These are phyloP conservation scores for Pseudozyma thailandica DNA, from an alignment of 1,284 basidiomycete genomes.

Conservation along the genomic window DNA sequence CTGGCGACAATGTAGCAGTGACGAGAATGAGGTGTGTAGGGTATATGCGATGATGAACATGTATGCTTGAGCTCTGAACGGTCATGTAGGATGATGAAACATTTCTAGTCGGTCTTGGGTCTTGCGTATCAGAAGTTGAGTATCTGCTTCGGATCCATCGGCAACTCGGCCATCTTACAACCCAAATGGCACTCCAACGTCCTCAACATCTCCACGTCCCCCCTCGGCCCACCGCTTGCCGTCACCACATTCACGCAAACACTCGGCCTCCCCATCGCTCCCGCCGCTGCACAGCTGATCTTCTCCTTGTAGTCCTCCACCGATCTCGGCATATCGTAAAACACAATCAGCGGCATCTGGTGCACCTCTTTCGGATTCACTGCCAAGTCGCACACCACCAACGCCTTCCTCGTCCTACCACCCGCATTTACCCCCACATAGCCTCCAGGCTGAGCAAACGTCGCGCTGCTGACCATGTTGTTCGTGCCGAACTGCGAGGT, in stretches of 20 bases:
- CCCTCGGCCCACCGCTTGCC: slow-evolving; percentile 80
- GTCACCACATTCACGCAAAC: slow-evolving; percentile 95
- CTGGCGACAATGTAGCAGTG: no score
- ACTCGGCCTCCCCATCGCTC: slow-evolving; percentile 82
- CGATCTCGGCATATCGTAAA: slow-evolving; percentile 85
- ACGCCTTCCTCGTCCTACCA: slow-evolving; percentile 71
- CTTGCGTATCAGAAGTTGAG: slow-evolving; percentile 46
- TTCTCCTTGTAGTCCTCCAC: slow-evolving; percentile 91
- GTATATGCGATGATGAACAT: no score
- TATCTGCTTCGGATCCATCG: slow-evolving; percentile 58
- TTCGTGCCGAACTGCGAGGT: slow-evolving; percentile 44
- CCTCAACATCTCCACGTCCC: slow-evolving; percentile 93
- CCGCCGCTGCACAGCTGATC: slow-evolving; percentile 77
- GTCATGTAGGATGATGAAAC: no score
- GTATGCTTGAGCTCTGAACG: no score
- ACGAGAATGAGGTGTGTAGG: no score
- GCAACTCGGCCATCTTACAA: slow-evolving; percentile 58
- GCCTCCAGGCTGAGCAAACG: slow-evolving; percentile 74
- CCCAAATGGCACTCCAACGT: slow-evolving; percentile 83
- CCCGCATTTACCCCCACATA: slow-evolving; percentile 69
- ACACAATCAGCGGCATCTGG: slow-evolving; percentile 86
- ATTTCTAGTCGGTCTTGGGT: no score
- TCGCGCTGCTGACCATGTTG: slow-evolving; percentile 38
- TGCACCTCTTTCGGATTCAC: slow-evolving; percentile 88
- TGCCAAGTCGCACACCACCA: slow-evolving; percentile 90